Evolutionary conservation across 2,329 filamentous ascomycete species (phyloP), one percentile per base, ranked within the genome.

Genomic region (Xylaria sp.): DNA sequence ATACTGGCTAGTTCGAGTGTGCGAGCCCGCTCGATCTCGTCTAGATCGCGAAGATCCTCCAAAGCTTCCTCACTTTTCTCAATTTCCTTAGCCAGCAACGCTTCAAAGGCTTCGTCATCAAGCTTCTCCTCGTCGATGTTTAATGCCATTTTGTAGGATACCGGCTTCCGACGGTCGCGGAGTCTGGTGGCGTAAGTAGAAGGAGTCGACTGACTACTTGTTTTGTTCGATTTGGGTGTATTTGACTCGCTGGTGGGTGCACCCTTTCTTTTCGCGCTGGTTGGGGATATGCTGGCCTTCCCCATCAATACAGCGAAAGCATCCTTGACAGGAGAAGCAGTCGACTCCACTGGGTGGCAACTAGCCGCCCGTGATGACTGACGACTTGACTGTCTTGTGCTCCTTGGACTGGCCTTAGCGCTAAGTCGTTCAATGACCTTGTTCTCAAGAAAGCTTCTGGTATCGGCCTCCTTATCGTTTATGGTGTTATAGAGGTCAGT

Each of bases 51-150:
- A 1, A 72, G 66, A 0, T 69, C 67, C 10, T 72, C 59, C 1
- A 75, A 69, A 0, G 76, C 72, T 0, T 73, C 70, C 0, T 80
- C 75, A 9, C 76, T 75, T 0, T 75, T 71, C 1, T 72, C 76
- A 23, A 86, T 75, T 61, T 89, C 84, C 2, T 85, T 78, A 4
- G 89, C 88, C 1, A 96, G 78, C 64, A 89, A 89, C 0, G 85
- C 82, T 72, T 96, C 92, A 69, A 94, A 97, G 65, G 91, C 88
- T 35, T 89, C 83, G 64, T 97, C 93, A 4, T 88, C 92, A 8
- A 97, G 76, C 63, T 76, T 74, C 57, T 85, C 83, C 35, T 84
- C 82, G 46, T 87, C 84, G 1, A 83, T 82, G 0, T 81, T 78
- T 39, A 90, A 75, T 66, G 84, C 73, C 61, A 87, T 75, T 69